phyloP scores from a whole-genome alignment of 352 stramenopile genomes.

The Phytophthora aleatoria region DNA sequence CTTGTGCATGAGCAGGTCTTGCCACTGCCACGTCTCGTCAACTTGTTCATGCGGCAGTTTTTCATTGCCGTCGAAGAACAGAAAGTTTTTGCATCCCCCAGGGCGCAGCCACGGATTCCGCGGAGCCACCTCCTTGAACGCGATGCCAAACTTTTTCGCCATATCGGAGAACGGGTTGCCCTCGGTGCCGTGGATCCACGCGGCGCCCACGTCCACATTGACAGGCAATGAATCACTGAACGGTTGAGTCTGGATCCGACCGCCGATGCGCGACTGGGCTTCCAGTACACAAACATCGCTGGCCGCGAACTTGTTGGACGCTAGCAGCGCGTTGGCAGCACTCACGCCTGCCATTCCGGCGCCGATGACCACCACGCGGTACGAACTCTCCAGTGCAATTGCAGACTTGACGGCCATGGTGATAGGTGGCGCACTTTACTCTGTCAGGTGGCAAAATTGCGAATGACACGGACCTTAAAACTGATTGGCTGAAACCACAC shows the following conservation, averaged over 20 bases:
- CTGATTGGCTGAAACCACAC: constrained; percentile 14
- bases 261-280: constrained; percentile 52
- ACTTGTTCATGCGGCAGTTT: constrained; percentile 37
- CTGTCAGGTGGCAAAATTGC: not conserved
- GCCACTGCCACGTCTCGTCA: constrained; percentile 50
- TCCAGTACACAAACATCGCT: constrained; percentile 55
- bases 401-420: constrained; percentile 19
- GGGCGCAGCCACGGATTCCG: constrained; percentile 69
- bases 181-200: constrained; percentile 64
- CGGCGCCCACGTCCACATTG: constrained; percentile 58
- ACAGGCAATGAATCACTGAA: constrained; percentile 52
- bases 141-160: constrained; percentile 44
- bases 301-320: constrained; percentile 33
- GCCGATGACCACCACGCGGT: constrained; percentile 53
- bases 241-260: constrained; percentile 48
- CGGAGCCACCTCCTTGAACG: constrained; percentile 52
- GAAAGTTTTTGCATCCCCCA: constrained; percentile 46
- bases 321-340: constrained; percentile 45
- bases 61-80: constrained; percentile 42
- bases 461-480: constrained; percentile 4
- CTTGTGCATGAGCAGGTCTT: constrained; percentile 48
- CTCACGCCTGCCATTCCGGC: constrained; percentile 56
- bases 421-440: not conserved
- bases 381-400: constrained; percentile 19
- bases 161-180: constrained; percentile 50